phyloP scores from a whole-genome alignment of 2,329 filamentous ascomycete species.

The Ceratocystis destructans region DNA sequence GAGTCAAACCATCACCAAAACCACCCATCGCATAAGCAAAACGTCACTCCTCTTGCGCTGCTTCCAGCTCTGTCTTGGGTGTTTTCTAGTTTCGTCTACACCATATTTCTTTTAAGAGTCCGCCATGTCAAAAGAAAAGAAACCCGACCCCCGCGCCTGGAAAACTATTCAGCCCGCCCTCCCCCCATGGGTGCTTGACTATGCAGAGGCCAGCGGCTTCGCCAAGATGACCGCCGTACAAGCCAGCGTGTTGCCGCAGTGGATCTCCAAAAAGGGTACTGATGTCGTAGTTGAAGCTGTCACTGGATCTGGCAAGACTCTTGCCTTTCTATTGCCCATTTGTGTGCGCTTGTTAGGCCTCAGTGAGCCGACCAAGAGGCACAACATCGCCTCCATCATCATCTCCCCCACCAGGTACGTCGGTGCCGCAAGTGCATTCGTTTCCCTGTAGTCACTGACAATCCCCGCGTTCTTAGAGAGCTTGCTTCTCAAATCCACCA shows the following conservation, averaged over 20 bases:
- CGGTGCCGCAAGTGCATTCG: not conserved
- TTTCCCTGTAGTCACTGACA: not conserved
- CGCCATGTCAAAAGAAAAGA: constrained; percentile 23
- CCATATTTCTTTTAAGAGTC: not conserved
- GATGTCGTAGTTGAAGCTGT: constrained; percentile 90
- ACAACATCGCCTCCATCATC: constrained; percentile 82
- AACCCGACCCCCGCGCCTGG: constrained; percentile 36
- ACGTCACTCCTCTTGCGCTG: not conserved
- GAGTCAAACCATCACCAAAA: not conserved
- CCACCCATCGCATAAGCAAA: not conserved
- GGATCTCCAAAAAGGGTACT: constrained; percentile 59
- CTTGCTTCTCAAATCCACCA: constrained; percentile 80
- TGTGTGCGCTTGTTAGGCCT: constrained; percentile 68
- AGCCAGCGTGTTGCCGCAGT: constrained; percentile 76
- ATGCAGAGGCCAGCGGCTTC: constrained; percentile 74
- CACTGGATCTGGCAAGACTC: constrained; percentile 80
- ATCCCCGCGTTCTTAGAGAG: constrained; percentile 45
- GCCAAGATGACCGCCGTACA: constrained; percentile 86
- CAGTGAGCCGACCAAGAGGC: constrained; percentile 71
- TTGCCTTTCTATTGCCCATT: constrained; percentile 72
- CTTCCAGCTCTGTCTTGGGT: not conserved
- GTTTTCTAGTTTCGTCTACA: not conserved
- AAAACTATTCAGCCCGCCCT: constrained; percentile 29
- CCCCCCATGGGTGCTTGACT: constrained; percentile 67
- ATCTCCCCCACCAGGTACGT: constrained; percentile 55